phyloP scores from a whole-genome alignment of 2,329 filamentous ascomycete genomes.

The Neonectria punicea region DNA sequence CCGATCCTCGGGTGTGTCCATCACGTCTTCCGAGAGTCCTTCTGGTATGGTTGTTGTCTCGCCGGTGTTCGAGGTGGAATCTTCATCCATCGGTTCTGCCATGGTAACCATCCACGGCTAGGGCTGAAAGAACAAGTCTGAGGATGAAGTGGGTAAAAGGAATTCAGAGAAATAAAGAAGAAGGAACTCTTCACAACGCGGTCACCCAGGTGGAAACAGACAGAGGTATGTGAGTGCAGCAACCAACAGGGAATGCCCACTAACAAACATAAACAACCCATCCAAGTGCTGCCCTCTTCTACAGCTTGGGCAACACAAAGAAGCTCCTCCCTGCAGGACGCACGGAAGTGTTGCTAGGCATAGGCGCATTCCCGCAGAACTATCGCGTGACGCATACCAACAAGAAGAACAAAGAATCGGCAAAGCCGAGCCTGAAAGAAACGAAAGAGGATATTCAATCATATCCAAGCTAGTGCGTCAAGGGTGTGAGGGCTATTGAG shows the following conservation, averaged over 20 bases:
- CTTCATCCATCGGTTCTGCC: conserved; percentile 21
- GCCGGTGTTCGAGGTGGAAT: not conserved
- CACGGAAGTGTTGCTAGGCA: conserved; percentile 18
- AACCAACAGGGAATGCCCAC: not conserved
- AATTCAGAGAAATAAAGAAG: not conserved
- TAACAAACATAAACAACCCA: conserved; percentile 4
- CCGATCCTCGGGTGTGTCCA: not conserved
- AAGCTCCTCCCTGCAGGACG: conserved; percentile 9
- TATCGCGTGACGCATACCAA: conserved; percentile 13
- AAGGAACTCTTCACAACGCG: not conserved
- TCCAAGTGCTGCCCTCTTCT: not conserved
- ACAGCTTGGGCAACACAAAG: conserved; percentile 6
- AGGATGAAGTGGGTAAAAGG: not conserved
- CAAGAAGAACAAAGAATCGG: conserved; percentile 38
- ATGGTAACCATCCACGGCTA: conserved; percentile 2
- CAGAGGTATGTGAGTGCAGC: not conserved
- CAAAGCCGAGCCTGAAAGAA: conserved; percentile 9
- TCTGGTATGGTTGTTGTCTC: not conserved
- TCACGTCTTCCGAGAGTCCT: not conserved
- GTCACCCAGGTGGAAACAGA: not conserved
- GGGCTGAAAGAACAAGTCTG: not conserved
- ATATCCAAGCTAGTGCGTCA: not conserved
- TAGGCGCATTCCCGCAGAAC: conserved; percentile 16
- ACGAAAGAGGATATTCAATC: not conserved
- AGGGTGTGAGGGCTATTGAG: not conserved